A percentile compares a stretch with the other conserved stretches of the same genome.
Conservation (phyloP, 2,329 filamentous ascomycete genomes). For the Alternaria metachromatica region DNA sequence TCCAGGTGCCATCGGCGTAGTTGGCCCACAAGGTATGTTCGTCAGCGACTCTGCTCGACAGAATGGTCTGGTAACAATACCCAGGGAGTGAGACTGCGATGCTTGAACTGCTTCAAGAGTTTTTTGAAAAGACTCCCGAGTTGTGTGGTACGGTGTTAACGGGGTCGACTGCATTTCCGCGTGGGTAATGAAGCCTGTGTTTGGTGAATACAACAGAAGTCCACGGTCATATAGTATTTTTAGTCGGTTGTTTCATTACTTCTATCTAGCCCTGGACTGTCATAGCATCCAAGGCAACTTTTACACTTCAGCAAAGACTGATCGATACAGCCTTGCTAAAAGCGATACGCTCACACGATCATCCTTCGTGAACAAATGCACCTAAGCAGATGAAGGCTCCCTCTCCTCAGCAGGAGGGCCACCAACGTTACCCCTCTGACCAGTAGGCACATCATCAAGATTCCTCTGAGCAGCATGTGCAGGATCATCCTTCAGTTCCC, state of each 20-base stretch:
- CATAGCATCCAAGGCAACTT: no score
- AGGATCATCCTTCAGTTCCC: conserved; percentile 42
- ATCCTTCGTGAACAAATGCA: background rate
- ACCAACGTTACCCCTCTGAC: conserved; percentile 41
- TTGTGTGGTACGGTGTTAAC: background rate
- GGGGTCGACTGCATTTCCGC: background rate
- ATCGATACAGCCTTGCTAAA: background rate
- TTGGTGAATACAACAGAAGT: background rate
- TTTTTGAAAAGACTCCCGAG: background rate
- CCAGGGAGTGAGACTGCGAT: background rate
- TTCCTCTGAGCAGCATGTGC: conserved; percentile 48
- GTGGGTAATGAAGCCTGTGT: background rate
- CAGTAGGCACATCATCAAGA: conserved; percentile 45
- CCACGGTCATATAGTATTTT: background rate
- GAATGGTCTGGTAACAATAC: background rate
- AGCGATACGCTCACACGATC: background rate
- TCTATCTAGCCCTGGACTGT: background rate
- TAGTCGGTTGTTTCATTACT: background rate
- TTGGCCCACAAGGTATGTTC: background rate
- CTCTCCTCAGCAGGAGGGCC: conserved; percentile 45
- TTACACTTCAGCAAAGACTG: background rate
- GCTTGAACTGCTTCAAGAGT: background rate
- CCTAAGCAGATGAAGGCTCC: conserved; percentile 25
- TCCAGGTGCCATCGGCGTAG: background rate
- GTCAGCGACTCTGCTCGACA: background rate